Percentiles rank a stretch among this genome's conserved stretches.
Conservation (phyloP, 1,139 yeast species). For the Pichia kudriavzevii region DNA sequence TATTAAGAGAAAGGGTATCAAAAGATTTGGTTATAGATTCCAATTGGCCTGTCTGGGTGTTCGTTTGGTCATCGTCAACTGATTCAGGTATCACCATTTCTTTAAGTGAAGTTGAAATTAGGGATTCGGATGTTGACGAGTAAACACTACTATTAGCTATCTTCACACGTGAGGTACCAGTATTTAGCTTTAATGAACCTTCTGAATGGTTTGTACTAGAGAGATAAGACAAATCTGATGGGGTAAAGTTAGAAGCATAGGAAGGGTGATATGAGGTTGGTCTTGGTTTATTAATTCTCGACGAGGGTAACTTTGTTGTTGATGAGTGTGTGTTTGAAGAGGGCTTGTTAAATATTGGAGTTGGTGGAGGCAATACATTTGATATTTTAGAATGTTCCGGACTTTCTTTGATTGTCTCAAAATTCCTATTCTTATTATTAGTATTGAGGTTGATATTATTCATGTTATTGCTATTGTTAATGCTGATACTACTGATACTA, state of each 20-base stretch:
- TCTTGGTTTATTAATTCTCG: slow-evolving; percentile 48
- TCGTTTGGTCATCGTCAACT: neutral
- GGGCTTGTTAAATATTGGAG: slow-evolving; percentile 19
- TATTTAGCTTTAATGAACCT: slow-evolving; percentile 13
- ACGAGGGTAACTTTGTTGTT: slow-evolving; percentile 18
- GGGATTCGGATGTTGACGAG: slow-evolving; percentile 15
- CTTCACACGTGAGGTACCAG: slow-evolving; percentile 3
- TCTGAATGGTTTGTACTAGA: slow-evolving; percentile 22
- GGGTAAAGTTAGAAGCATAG: slow-evolving; percentile 26
- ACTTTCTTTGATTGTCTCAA: slow-evolving; percentile 27
- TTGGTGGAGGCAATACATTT: slow-evolving; percentile 21
- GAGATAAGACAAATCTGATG: slow-evolving; percentile 24
- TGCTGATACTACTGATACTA: neutral
- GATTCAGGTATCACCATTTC: slow-evolving; percentile 2
- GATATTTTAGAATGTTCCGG: slow-evolving; percentile 19
- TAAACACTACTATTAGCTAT: slow-evolving; percentile 4
- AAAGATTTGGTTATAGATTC: slow-evolving; percentile 14
- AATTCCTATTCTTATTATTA: slow-evolving; percentile 8
- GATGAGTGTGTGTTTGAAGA: slow-evolving; percentile 7
- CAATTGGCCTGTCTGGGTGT: slow-evolving; percentile 12
- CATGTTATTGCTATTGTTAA: no score
- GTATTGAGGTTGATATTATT: slow-evolving; percentile 1
- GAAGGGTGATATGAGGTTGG: slow-evolving; percentile 77
- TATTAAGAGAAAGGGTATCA: slow-evolving; percentile 12
- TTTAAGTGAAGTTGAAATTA: slow-evolving; percentile 12